A percentile compares a stretch with the other conserved stretches of the same genome.
Evolutionary conservation across 208 protist species (phyloP).

Genomic region (Porcisia hertigi): DNA sequence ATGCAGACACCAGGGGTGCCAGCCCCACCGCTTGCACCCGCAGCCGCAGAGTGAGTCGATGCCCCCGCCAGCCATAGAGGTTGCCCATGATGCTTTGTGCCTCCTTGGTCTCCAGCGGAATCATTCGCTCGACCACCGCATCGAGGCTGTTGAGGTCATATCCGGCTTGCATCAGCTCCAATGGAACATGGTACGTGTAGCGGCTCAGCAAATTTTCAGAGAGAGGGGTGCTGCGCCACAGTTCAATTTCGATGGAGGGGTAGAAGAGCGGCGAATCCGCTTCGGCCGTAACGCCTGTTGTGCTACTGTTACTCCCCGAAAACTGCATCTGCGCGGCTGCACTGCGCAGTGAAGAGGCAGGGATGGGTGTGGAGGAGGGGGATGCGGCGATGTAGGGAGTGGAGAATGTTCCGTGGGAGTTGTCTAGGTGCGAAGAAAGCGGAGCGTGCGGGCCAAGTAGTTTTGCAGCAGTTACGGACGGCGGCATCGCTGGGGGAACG

Average conservation of each 20-base stretch:
- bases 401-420: neutral
- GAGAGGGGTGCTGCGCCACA: conserved; percentile 49
- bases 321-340: neutral
- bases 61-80: conserved; percentile 27
- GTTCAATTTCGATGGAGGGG: conserved; percentile 51
- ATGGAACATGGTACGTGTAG: conserved; percentile 40
- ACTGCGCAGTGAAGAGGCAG: neutral
- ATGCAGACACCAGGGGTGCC: conserved; percentile 7
- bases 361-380: neutral
- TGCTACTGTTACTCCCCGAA: neutral
- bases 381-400: neutral
- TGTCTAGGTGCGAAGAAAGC: neutral
- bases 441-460: neutral
- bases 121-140: conserved; percentile 20
- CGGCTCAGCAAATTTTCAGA: conserved; percentile 47
- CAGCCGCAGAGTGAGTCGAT: conserved; percentile 33
- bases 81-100: conserved; percentile 24
- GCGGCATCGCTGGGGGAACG: neutral
- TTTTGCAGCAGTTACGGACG: neutral
- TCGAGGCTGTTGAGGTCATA: conserved; percentile 15
- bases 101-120: conserved; percentile 23
- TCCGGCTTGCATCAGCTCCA: conserved; percentile 29
- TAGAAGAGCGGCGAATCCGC: conserved; percentile 1
- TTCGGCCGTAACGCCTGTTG: neutral
- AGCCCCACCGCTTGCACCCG: conserved; percentile 31